phyloP scores from a whole-genome alignment of 495 filamentous ascomycete species.

The Letharia columbiana region DNA sequence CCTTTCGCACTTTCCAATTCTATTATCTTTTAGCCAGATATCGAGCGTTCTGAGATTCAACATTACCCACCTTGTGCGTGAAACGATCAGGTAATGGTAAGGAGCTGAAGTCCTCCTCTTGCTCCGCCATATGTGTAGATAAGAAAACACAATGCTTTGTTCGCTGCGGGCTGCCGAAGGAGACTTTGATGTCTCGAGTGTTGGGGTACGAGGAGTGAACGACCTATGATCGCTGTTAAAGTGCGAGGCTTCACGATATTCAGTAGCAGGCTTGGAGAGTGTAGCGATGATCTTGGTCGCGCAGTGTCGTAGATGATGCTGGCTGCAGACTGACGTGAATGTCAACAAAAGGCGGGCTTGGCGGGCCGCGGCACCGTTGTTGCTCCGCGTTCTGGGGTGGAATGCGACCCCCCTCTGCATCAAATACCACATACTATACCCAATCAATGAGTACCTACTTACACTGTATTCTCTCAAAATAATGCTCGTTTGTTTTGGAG shows the following conservation, averaged over 20 bases:
- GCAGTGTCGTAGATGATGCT: not conserved
- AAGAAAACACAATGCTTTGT: not conserved
- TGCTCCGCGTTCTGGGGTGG: not conserved
- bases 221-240: not conserved
- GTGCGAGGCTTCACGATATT: not conserved
- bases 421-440: not conserved
- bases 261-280: not conserved
- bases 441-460: not conserved
- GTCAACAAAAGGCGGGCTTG: constrained; percentile 24
- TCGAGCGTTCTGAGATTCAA: not conserved
- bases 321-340: constrained; percentile 8
- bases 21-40: constrained; percentile 31
- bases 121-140: constrained; percentile 40
- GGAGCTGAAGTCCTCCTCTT: constrained; percentile 75
- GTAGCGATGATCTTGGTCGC: not conserved
- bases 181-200: not conserved
- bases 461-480: not conserved
- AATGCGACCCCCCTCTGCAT: not conserved
- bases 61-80: constrained; percentile 66
- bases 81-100: constrained; percentile 77
- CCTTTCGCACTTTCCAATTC: constrained; percentile 96
- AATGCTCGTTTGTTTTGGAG: not conserved
- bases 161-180: constrained; percentile 6
- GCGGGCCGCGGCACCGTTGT: constrained; percentile 11
- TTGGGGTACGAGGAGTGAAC: not conserved